Base-by-base conservation (phyloP, 2,329 filamentous ascomycete genomes). In the Furcasterigmium furcatum region DNA sequence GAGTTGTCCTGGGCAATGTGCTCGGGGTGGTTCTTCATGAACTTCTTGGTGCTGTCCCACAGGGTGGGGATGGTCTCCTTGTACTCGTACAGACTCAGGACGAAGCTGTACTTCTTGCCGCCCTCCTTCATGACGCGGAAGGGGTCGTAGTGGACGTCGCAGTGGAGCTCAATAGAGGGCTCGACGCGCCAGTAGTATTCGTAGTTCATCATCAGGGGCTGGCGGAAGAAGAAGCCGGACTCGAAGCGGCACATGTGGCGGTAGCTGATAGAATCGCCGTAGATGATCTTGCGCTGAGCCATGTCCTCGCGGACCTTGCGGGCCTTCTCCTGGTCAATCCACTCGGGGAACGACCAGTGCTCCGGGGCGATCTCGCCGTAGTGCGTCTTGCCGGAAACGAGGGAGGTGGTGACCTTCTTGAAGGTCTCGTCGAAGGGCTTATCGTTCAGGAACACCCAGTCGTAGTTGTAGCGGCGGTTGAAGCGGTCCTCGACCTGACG, bases 111-210 rank as follows among this genome's bases (percentile, higher is more conserved):
- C 73, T 96, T 97, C 76, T 97, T 99, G 67, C 88, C 86, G 70
- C 95, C 84, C 63, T 97, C 91, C 57, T 87, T 85, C 91, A 99
- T 96, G 74, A 83, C 91, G 53, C 89, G 89, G 84, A 99, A 99
- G 8, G 94, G 88, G 62, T 99, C 94, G 68, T 95, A 95, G 68
- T 90, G 80, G 60, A 99, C 80, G 63, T 99, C 94, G 71, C 94
- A 99, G 79, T 83, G 96, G 51, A 99, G 85, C 74, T 97, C 88
- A 63, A 99, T 84, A 69, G 88, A 94, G 58, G 94, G 94, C 77
- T 99, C 94, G 13, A 99, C 94, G 56, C 95, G 89, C 94, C 94
- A 99, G 80, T 99, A 99, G 82, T 90, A 99, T 64, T 99, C 94
- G 70, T 95, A 99, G 65, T 97, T 91, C 66, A 88, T 72, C 88